Evolutionary conservation across 116 monocot species (phyloP).

Genomic region (Papilionanthe hybrid): DNA sequence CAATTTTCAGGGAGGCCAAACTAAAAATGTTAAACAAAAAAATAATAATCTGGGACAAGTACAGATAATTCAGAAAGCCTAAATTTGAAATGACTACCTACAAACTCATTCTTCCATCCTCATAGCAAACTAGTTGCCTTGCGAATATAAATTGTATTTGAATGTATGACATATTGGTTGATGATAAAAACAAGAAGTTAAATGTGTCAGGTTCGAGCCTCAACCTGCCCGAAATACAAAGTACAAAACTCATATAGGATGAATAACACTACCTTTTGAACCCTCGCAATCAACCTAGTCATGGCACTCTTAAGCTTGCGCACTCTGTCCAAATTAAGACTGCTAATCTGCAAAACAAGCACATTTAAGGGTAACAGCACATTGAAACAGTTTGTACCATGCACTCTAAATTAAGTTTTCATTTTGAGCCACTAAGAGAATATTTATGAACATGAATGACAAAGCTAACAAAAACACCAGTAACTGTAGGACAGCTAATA

Average conservation of each 20-base stretch:
- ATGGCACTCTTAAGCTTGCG: constrained; percentile 94
- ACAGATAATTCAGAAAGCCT: background rate
- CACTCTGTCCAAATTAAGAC: constrained; percentile 92
- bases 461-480: background rate
- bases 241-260: background rate
- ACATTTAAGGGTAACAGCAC: background rate
- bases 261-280: constrained; percentile 63
- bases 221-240: too few relatives aligned
- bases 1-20: background rate
- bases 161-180: too few relatives aligned
- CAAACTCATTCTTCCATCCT: background rate
- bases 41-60: background rate
- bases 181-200: background rate
- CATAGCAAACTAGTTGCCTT: background rate
- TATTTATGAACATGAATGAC: background rate
- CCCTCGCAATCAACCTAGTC: constrained; percentile 88
- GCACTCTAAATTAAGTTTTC: background rate
- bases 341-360: constrained; percentile 66
- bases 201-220: too few relatives aligned
- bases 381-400: background rate
- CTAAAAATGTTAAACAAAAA: background rate
- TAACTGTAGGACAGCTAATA: background rate
- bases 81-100: background rate
- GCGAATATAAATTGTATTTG: background rate
- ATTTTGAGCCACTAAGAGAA: background rate